Conservation (phyloP, 2,329 filamentous ascomycete species). For the Aspergillus uvarum region DNA sequence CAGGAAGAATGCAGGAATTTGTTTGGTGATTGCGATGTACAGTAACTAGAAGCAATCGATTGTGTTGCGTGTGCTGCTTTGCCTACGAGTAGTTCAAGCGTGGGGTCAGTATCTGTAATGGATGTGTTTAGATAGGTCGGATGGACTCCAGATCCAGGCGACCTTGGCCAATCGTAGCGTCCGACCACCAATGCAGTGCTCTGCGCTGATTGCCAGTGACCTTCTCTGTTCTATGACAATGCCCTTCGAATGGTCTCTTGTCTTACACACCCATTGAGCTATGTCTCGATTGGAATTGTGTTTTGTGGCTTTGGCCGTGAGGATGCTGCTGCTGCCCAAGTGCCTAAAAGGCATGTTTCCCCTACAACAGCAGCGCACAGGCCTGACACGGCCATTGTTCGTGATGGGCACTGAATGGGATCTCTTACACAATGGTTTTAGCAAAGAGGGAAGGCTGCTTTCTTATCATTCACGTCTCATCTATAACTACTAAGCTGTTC, state of each 20-base stretch:
- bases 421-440: not conserved
- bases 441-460: too few species aligned
- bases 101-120: slow-evolving; percentile 4
- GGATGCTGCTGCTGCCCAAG: slow-evolving; percentile 4
- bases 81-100: slow-evolving; percentile 1
- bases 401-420: not conserved
- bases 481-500: not conserved
- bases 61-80: slow-evolving; percentile 19
- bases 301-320: not conserved
- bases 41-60: slow-evolving; percentile 43
- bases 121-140: slow-evolving; percentile 4
- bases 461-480: not conserved
- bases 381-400: not conserved
- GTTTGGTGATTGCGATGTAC: slow-evolving; percentile 38
- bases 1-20: slow-evolving; percentile 21
- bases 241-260: too few species aligned
- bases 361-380: not conserved
- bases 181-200: not conserved
- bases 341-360: not conserved
- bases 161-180: not conserved
- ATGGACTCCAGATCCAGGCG: slow-evolving; percentile 1
- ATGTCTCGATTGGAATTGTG: not conserved
- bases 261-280: not conserved
- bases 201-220: not conserved
- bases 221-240: not conserved